Evolutionary conservation across 2,329 filamentous ascomycete genomes (phyloP).

Genomic region (Davidsoniella neocaledoniae): DNA sequence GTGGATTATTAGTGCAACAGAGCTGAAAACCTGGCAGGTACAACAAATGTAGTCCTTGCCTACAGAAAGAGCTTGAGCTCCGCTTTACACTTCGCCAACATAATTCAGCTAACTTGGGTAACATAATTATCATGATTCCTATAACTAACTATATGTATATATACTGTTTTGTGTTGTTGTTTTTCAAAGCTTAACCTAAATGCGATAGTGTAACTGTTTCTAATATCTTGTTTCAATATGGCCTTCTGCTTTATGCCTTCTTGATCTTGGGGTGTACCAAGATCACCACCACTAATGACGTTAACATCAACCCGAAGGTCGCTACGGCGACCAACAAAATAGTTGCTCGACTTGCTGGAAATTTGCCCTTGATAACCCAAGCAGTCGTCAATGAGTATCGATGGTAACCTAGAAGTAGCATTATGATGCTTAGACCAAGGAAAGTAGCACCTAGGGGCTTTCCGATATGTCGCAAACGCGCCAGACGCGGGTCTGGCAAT

Average conservation of each 20-base stretch:
- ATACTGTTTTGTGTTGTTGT: not conserved
- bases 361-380: constrained; percentile 66
- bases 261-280: constrained; percentile 28
- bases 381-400: constrained; percentile 63
- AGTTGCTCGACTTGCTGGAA: constrained; percentile 61
- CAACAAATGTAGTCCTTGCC: too few species aligned
- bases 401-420: constrained; percentile 61
- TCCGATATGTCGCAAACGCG: constrained; percentile 44
- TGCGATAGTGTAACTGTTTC: not conserved
- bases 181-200: not conserved
- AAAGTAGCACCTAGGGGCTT: constrained; percentile 65
- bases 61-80: not conserved
- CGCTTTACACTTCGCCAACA: constrained; percentile 3
- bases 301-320: constrained; percentile 44
- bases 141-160: not conserved
- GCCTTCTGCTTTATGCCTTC: not conserved
- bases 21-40: too few species aligned
- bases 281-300: constrained; percentile 41
- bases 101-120: not conserved
- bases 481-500: constrained; percentile 20
- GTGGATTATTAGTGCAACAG: too few species aligned
- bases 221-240: not conserved
- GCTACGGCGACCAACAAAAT: constrained; percentile 53
- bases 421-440: constrained; percentile 56
- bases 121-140: not conserved